These are phyloP conservation scores for Alternaria incomplexa DNA, from an alignment of 2,329 filamentous ascomycete species.

Conservation along the genomic window DNA sequence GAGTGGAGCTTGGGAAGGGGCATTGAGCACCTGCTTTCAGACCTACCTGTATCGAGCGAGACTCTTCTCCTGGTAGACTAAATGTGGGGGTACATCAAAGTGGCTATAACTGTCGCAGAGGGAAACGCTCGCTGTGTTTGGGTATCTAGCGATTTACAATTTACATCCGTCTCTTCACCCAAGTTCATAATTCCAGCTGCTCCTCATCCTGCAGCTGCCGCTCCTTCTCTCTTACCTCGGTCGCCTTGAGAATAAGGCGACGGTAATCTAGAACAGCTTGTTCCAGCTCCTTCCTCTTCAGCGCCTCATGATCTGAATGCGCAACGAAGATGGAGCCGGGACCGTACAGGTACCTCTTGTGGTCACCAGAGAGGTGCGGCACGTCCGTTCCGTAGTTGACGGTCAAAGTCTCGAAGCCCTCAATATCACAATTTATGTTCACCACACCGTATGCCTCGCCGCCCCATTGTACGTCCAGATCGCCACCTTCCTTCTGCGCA, in stretches of 20 bases:
- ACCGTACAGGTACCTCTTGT: constrained; percentile 69
- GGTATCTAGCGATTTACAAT: not conserved
- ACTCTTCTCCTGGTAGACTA: constrained; percentile 45
- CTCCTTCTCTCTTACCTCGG: constrained; percentile 30
- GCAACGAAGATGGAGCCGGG: constrained; percentile 80
- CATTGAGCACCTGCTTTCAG: constrained; percentile 36
- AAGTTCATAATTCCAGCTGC: constrained; percentile 32
- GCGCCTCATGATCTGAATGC: constrained; percentile 81
- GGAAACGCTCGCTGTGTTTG: not conserved
- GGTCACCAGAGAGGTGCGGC: constrained; percentile 73
- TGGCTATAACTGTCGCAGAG: no score
- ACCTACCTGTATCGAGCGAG: constrained; percentile 41
- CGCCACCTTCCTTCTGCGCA: constrained; percentile 54
- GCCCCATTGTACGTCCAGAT: constrained; percentile 66
- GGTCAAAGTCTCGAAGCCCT: constrained; percentile 83
- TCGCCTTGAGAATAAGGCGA: constrained; percentile 50
- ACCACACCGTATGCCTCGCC: constrained; percentile 76
- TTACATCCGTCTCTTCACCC: not conserved
- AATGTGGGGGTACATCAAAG: constrained; percentile 37
- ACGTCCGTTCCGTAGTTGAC: constrained; percentile 96
- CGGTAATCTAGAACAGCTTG: constrained; percentile 80
- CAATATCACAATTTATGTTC: constrained; percentile 78
- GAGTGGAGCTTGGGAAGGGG: constrained; percentile 17
- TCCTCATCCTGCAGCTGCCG: not conserved
- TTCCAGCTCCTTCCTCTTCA: constrained; percentile 78